These are phyloP conservation scores for Globisporangium barbulae DNA, from an alignment of 352 stramenopile species.

Conservation along the genomic window DNA sequence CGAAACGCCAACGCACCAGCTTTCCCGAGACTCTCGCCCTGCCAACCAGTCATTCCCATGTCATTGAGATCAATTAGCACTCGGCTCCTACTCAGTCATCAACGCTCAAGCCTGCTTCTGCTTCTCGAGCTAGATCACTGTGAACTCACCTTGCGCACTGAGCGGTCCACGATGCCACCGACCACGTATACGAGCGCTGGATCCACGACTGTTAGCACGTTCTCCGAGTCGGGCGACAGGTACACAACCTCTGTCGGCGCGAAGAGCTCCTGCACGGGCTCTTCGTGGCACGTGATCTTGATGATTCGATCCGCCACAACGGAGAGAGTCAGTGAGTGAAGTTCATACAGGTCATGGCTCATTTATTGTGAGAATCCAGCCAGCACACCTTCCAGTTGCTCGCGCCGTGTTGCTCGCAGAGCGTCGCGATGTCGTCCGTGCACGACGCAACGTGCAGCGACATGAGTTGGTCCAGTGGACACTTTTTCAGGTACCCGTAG, in stretches of 20 bases:
- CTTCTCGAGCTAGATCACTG: no score
- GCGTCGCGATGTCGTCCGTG: slow-evolving; percentile 22
- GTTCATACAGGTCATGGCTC: background rate
- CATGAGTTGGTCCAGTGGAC: slow-evolving; percentile 51
- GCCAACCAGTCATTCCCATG: background rate
- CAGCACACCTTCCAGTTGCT: slow-evolving; percentile 54
- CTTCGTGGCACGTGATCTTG: slow-evolving; percentile 29
- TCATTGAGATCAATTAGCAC: background rate
- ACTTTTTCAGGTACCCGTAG: slow-evolving; percentile 78
- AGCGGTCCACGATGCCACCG: slow-evolving; percentile 82
- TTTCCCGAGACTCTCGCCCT: slow-evolving; percentile 49
- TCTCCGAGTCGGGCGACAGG: slow-evolving; percentile 77
- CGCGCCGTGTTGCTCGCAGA: slow-evolving; percentile 43
- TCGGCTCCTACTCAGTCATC: no score
- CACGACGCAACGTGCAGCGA: slow-evolving; percentile 62
- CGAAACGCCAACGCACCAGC: slow-evolving; percentile 27
- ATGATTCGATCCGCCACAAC: background rate
- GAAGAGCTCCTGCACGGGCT: slow-evolving; percentile 54
- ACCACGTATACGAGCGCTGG: slow-evolving; percentile 63
- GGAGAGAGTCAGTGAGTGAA: background rate
- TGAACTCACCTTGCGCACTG: slow-evolving; percentile 59
- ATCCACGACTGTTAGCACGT: slow-evolving; percentile 56
- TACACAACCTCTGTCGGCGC: slow-evolving; percentile 58
- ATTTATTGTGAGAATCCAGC: background rate
- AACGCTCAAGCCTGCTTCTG: no score